Evolutionary conservation across 2,329 filamentous ascomycete genomes (phyloP), one percentile per base, ranked within the genome.

Genomic region (Endothia cerciana): DNA sequence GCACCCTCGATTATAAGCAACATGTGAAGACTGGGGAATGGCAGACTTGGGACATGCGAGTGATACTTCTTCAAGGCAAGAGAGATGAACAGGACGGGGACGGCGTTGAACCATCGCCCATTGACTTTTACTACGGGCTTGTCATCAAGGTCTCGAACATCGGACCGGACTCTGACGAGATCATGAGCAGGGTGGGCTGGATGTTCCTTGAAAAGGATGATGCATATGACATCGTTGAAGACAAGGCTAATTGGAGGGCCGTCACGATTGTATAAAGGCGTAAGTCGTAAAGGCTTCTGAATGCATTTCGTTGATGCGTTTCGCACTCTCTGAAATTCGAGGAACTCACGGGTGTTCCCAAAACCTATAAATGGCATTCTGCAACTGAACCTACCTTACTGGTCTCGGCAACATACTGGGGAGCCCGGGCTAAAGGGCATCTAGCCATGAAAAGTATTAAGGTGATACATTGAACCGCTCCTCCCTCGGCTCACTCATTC

Each of bases 201-300:
- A 47, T 65, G 49, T 36, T 40, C 5, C 1, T 65, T 11, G 40
- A 61, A 5, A 51, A 28, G 5, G n/a, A 41, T n/a, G 59, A 65
- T 22, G 53, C 15, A 5, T 38, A n/a, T 36, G 47, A 22, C 11
- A 58, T 58, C 22, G 17, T 38, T 40, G 41, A 65, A 5, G 59
- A 62, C 17, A 43, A 51, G 17, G 28, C 17, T 4, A 65, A 58
- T 30, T 62, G 58, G 63, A 62, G 15, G 30, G 58, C 63, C 47
- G 25, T 62, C 38, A 57, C 15, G 19, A 22, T 51, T 36, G 33
- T 5, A 36, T 36, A 36, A 36, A 36, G 6, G 10, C 10, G 25
- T 51, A 51, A 19, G 47, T 22, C 47, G 47, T 22, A 36, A 36
- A 36, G 33, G 33, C 33, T 36, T 5, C 4, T 36, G 33, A 36